A percentile compares a stretch with the other conserved stretches of the same genome.
Evolutionary conservation across 2,329 filamentous ascomycete genomes (phyloP).

Genomic region (Cordyceps javanica): DNA sequence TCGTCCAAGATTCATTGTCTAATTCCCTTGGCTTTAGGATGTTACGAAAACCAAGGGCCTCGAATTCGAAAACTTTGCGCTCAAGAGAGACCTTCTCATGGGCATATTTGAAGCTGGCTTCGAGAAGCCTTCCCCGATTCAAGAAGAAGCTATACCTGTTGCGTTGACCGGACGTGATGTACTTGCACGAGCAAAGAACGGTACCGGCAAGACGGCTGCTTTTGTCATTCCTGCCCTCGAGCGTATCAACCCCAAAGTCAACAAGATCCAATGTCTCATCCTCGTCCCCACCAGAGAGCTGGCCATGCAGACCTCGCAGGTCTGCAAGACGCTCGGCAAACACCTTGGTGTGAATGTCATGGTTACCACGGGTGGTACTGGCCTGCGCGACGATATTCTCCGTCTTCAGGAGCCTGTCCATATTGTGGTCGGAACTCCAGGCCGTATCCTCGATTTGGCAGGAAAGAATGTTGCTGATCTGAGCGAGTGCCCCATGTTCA

Average conservation of each 20-base stretch:
- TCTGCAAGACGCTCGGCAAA: conserved; percentile 97
- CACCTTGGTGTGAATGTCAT: conserved; percentile 97
- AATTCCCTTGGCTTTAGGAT: conserved; percentile 55
- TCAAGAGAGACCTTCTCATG: conserved; percentile 95
- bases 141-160: conserved; percentile 98
- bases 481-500: conserved; percentile 92
- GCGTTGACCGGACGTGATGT: conserved; percentile 93
- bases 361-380: conserved; percentile 96
- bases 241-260: conserved; percentile 92
- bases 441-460: conserved; percentile 90
- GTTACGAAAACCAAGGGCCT: conserved; percentile 96
- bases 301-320: conserved; percentile 96
- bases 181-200: conserved; percentile 94
- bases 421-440: conserved; percentile 95
- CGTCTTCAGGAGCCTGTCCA: conserved; percentile 91
- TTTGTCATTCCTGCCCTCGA: conserved; percentile 95
- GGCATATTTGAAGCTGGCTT: conserved; percentile 99
- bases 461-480: conserved; percentile 96
- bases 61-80: conserved; percentile 94
- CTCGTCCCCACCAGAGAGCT: conserved; percentile 95
- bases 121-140: conserved; percentile 96
- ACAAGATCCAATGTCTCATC: conserved; percentile 94
- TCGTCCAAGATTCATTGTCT: neutral
- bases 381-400: conserved; percentile 92
- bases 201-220: conserved; percentile 95